Evolutionary conservation across 139 green algal species (phyloP).

Genomic region (Dunaliella primolecta): DNA sequence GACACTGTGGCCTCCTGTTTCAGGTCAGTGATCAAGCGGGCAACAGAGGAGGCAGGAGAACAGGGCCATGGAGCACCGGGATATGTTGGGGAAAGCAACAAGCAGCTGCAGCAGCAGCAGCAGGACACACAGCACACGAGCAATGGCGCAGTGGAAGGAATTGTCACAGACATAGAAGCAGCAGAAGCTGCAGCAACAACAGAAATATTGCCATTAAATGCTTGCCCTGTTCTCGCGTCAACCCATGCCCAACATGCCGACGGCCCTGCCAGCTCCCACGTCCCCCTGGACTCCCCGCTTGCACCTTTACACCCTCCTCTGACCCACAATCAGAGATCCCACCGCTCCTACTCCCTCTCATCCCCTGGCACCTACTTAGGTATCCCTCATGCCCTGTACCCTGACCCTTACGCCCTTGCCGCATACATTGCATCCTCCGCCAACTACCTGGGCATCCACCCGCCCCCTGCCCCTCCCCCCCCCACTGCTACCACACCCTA

Average conservation of each 20-base stretch:
- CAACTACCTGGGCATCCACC: not conserved
- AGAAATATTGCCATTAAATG: too few relatives aligned
- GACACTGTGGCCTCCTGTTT: not conserved
- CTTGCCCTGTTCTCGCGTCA: too few relatives aligned
- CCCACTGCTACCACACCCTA: not conserved
- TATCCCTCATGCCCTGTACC: not conserved
- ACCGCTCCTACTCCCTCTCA: not conserved
- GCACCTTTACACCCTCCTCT: too few relatives aligned
- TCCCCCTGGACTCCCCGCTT: too few relatives aligned
- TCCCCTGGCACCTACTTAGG: not conserved
- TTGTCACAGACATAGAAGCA: not conserved
- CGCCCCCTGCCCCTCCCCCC: not conserved
- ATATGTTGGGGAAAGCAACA: too few relatives aligned
- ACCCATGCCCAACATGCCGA: too few relatives aligned
- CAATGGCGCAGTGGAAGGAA: not conserved
- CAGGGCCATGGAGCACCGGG: not conserved
- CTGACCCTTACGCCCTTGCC: not conserved
- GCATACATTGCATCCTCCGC: not conserved
- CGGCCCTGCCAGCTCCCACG: too few relatives aligned
- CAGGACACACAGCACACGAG: too few relatives aligned
- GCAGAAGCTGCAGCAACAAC: not conserved
- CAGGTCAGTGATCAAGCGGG: not conserved
- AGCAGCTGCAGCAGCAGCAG: not conserved
- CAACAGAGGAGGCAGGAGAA: not conserved
- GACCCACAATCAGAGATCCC: too few relatives aligned